phyloP scores from a whole-genome alignment of 2,329 filamentous ascomycete genomes.

The Penicillium sp. region DNA sequence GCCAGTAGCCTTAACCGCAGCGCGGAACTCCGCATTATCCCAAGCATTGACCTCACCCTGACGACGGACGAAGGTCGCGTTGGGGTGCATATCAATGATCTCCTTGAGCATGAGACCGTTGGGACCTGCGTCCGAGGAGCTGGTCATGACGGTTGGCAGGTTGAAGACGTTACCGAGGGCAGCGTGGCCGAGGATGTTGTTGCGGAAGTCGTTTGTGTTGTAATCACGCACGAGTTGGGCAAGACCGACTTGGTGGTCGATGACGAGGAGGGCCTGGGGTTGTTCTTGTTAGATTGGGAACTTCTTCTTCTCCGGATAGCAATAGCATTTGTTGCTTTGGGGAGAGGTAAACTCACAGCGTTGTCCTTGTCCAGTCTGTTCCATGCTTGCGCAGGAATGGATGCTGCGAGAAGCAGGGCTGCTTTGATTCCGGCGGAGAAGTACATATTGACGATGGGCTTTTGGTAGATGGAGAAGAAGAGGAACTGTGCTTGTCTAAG shows the following conservation, averaged over 20 bases:
- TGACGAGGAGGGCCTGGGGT: constrained; percentile 28
- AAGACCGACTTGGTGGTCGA: constrained; percentile 40
- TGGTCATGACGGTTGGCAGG: constrained; percentile 68
- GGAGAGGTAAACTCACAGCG: constrained; percentile 15
- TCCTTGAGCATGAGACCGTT: constrained; percentile 71
- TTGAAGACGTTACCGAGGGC: constrained; percentile 65
- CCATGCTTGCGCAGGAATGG: constrained; percentile 24
- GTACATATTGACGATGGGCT: constrained; percentile 7
- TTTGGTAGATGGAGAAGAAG: not conserved
- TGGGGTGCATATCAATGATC: constrained; percentile 66
- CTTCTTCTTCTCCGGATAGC: too few relatives aligned
- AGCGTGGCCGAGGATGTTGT: constrained; percentile 68
- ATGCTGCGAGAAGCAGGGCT: constrained; percentile 19
- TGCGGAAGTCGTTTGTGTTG: constrained; percentile 62
- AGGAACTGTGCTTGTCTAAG: not conserved
- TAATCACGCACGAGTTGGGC: constrained; percentile 61
- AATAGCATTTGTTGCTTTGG: not conserved
- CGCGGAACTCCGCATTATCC: constrained; percentile 70
- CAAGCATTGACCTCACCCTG: constrained; percentile 74
- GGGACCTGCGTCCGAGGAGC: constrained; percentile 67
- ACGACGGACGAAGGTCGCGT: constrained; percentile 64
- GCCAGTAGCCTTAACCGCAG: constrained; percentile 63
- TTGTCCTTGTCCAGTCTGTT: constrained; percentile 31
- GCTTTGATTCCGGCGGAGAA: constrained; percentile 30
- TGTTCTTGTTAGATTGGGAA: not conserved